Evolutionary conservation across 2,329 filamentous ascomycete species (phyloP).

Genomic region (Leptographium wingfieldii): DNA sequence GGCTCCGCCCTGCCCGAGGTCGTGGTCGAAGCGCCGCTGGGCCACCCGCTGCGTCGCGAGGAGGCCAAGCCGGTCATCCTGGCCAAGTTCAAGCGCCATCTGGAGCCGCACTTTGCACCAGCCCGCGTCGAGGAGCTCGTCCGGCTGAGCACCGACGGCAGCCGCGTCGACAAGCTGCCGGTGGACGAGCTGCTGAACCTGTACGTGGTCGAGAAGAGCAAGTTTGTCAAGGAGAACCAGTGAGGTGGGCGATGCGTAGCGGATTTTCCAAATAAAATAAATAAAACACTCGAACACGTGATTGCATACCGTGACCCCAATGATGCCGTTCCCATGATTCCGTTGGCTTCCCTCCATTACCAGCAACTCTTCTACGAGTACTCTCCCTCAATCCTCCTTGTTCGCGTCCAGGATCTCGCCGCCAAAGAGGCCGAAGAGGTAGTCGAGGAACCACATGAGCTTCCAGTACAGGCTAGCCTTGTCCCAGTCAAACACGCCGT

Average conservation of each 20-base stretch:
- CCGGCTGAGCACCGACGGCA: constrained; percentile 61
- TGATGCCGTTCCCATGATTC: too few relatives aligned
- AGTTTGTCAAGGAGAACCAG: constrained; percentile 28
- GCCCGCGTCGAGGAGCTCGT: constrained; percentile 71
- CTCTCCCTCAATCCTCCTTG: constrained; percentile 39
- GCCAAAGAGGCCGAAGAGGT: constrained; percentile 43
- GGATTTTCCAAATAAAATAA: not conserved
- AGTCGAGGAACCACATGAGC: constrained; percentile 50
- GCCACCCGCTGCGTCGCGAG: constrained; percentile 78
- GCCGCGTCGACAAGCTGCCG: constrained; percentile 64
- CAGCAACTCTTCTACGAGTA: too few relatives aligned
- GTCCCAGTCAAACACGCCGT: constrained; percentile 67
- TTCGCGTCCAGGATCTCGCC: constrained; percentile 44
- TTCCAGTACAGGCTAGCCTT: constrained; percentile 55
- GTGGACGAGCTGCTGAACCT: constrained; percentile 92
- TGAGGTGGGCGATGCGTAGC: not conserved
- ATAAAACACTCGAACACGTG: not conserved
- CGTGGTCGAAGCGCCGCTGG: constrained; percentile 84
- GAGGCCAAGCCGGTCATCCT: constrained; percentile 97
- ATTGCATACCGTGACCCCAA: too few relatives aligned
- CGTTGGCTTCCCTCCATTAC: not conserved
- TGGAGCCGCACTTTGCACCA: constrained; percentile 69
- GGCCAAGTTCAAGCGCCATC: constrained; percentile 87
- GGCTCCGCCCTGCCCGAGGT: constrained; percentile 85
- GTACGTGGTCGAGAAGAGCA: constrained; percentile 52